Percentiles rank a stretch among this genome's conserved stretches.
phyloP scores from a whole-genome alignment of 805 yeast species.

The Nadsonia fulvescens region DNA sequence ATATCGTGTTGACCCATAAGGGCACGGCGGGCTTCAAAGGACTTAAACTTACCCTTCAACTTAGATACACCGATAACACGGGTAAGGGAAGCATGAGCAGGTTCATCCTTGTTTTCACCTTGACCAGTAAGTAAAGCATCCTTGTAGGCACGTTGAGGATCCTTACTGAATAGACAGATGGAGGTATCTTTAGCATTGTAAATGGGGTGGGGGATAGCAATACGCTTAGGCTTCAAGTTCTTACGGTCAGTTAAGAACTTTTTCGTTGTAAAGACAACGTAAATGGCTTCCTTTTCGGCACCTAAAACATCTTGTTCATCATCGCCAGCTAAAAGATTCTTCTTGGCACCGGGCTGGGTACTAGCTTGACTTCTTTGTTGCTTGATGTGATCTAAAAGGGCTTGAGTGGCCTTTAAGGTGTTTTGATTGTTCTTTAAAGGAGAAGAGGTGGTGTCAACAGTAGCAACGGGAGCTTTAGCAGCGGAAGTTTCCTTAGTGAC shows the following conservation, averaged over 20 bases:
- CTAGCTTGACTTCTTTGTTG: too few species aligned
- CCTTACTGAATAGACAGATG: conserved; percentile 55
- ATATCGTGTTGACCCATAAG: conserved; percentile 50
- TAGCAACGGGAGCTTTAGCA: not conserved
- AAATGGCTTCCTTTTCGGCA: conserved; percentile 31
- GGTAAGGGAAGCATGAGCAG: conserved; percentile 13
- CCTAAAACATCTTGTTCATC: conserved; percentile 31
- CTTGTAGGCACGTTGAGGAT: conserved; percentile 29
- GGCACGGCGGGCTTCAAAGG: conserved; percentile 75
- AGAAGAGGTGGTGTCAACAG: conserved; percentile 1
- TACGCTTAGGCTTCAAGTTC: conserved; percentile 24
- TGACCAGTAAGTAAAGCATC: too few species aligned
- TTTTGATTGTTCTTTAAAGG: conserved; percentile 10
- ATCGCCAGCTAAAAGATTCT: conserved; percentile 38
- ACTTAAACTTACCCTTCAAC: conserved; percentile 68
- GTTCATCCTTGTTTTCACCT: conserved; percentile 13
- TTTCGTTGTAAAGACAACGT: conserved; percentile 45
- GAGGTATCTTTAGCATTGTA: conserved; percentile 25
- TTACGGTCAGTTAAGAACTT: conserved; percentile 44
- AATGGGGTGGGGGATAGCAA: conserved; percentile 27
- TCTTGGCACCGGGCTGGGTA: conserved; percentile 18
- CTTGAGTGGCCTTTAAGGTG: conserved; percentile 24
- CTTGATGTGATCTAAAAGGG: conserved; percentile 42
- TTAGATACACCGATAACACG: conserved; percentile 55
- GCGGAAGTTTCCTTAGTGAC: not conserved